phyloP scores from a whole-genome alignment of 208 protist genomes.

The Trypanosomatidae sp. region DNA sequence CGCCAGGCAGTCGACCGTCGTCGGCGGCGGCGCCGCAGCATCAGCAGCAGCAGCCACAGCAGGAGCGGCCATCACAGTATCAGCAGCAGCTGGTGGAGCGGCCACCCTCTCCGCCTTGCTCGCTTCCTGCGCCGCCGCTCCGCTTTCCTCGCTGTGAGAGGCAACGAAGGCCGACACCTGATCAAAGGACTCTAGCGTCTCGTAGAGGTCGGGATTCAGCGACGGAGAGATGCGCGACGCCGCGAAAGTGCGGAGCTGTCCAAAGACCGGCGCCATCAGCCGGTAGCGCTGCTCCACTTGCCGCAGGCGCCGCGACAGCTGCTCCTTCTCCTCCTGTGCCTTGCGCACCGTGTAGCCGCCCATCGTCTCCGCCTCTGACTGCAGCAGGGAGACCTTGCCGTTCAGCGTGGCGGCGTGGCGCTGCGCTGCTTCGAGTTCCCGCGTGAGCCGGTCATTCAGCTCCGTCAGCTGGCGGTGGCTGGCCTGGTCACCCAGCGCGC shows the following conservation, averaged over 20 bases:
- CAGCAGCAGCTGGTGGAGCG: no score
- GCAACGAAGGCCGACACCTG: no score
- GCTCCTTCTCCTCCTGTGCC: constrained; percentile 77
- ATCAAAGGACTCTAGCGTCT: no score
- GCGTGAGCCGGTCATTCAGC: constrained; percentile 68
- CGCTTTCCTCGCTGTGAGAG: no score
- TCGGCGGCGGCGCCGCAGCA: no score
- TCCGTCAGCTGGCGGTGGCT: constrained; percentile 74
- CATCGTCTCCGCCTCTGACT: constrained; percentile 79
- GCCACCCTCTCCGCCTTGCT: no score
- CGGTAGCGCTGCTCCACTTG: constrained; percentile 58
- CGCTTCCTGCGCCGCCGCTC: no score
- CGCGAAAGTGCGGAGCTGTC: constrained; percentile 72
- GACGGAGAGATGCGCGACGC: no score
- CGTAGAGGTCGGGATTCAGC: no score
- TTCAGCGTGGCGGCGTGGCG: constrained; percentile 51
- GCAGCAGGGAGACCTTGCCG: constrained; percentile 64
- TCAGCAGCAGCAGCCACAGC: no score
- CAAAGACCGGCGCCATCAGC: constrained; percentile 57
- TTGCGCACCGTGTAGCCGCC: constrained; percentile 66
- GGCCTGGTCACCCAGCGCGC: constrained; percentile 63
- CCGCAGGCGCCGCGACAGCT: constrained; percentile 52
- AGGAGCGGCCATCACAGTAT: no score
- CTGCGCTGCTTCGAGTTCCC: constrained; percentile 46
- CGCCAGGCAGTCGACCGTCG: no score